Evolutionary conservation across 345 rosid species (phyloP).

Genomic region (Xanthoceras sorbifolium): DNA sequence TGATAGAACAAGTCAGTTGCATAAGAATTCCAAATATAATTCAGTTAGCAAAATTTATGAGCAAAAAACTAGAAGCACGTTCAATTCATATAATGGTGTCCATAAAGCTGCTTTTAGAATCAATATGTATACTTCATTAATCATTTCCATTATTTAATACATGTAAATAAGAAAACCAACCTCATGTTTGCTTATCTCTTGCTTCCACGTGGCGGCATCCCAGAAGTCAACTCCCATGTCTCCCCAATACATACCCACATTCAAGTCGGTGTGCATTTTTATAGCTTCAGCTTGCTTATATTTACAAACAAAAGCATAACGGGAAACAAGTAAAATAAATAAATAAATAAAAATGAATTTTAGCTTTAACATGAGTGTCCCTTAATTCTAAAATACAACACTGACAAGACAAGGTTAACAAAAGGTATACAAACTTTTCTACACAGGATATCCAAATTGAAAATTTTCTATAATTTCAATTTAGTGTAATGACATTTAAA

Average conservation of each 20-base stretch:
- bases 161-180: conserved; percentile 37
- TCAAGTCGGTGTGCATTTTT: conserved; percentile 65
- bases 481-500: not conserved
- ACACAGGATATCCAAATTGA: not conserved
- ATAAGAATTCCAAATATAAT: not conserved
- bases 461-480: not conserved
- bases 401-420: not conserved
- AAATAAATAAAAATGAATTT: not conserved
- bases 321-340: not conserved
- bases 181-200: conserved; percentile 61
- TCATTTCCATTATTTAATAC: not conserved
- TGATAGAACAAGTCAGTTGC: not conserved
- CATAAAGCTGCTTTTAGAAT: not conserved
- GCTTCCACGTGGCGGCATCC: conserved; percentile 58
- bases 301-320: conserved; percentile 19
- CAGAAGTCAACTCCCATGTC: conserved; percentile 79
- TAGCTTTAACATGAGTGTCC: not conserved
- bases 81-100: not conserved
- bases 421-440: not conserved
- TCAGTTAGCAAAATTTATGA: not conserved
- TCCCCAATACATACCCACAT: conserved; percentile 81
- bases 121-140: not conserved
- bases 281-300: conserved; percentile 80
- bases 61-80: not conserved
- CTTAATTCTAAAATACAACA: not conserved